Conservation (phyloP, 1,284 basidiomycete genomes). For the Vanrija sp. region DNA sequence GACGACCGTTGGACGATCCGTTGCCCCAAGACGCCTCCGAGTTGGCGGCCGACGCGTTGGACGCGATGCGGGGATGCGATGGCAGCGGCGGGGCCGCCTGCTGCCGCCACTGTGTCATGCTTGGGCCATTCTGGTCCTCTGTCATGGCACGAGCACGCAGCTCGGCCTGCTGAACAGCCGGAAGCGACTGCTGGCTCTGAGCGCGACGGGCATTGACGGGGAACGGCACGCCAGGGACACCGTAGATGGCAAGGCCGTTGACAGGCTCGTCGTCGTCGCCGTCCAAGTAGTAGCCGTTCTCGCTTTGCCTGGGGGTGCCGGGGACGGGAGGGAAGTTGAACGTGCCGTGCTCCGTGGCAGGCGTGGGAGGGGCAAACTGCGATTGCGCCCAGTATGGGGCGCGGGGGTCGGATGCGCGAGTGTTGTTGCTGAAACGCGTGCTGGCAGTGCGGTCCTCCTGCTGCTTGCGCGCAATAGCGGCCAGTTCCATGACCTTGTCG, state of each 20-base stretch:
- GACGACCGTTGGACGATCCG: neutral
- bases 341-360: conserved; percentile 30
- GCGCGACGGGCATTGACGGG: conserved; percentile 56
- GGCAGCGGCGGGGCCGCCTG: conserved; percentile 58
- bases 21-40: conserved; percentile 35
- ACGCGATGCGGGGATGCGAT: conserved; percentile 35
- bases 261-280: conserved; percentile 28
- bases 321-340: conserved; percentile 6
- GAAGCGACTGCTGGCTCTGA: conserved; percentile 56
- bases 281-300: neutral
- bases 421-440: neutral
- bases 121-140: conserved; percentile 63
- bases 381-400: conserved; percentile 25
- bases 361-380: conserved; percentile 39
- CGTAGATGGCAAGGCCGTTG: conserved; percentile 54
- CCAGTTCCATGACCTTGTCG: conserved; percentile 77
- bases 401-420: conserved; percentile 12
- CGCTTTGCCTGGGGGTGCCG: too few species aligned
- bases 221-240: conserved; percentile 49
- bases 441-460: conserved; percentile 54
- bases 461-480: conserved; percentile 54
- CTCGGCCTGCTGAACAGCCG: conserved; percentile 56
- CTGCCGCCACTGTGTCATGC: conserved; percentile 64
- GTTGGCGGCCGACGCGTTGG: conserved; percentile 25
- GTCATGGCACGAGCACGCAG: conserved; percentile 60